Conservation (phyloP, 2,329 filamentous ascomycete species). For the Botrytis fabae region DNA sequence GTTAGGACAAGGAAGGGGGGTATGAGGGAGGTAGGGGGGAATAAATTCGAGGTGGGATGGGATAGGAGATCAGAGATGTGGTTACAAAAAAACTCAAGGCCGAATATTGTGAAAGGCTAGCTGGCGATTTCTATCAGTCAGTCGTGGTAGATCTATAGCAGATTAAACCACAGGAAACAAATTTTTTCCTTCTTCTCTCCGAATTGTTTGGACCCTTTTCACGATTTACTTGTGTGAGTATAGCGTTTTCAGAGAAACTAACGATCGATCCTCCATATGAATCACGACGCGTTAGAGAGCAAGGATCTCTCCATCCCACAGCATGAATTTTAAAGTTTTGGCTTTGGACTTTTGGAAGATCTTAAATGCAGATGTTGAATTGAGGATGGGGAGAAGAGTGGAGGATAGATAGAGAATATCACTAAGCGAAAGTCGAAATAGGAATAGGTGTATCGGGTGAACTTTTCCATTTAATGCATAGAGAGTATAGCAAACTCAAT, state of each 20-base stretch:
- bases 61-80: slow-evolving; percentile 23
- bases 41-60: slow-evolving; percentile 4
- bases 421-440: neutral
- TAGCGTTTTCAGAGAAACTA: neutral
- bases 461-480: neutral
- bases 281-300: neutral
- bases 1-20: slow-evolving; percentile 8
- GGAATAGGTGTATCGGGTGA: neutral
- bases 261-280: neutral
- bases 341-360: neutral
- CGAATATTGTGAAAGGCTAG: slow-evolving; percentile 25
- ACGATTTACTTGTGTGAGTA: neutral
- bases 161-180: slow-evolving; percentile 16
- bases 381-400: neutral
- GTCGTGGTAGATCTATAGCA: slow-evolving; percentile 19
- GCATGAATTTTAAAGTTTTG: neutral
- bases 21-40: slow-evolving; percentile 38
- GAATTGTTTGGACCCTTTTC: neutral
- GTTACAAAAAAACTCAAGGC: slow-evolving; percentile 10
- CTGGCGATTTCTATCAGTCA: slow-evolving; percentile 24
- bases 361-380: neutral
- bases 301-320: neutral
- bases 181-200: slow-evolving; percentile 19
- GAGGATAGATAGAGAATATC: neutral
- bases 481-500: neutral